phyloP scores from a whole-genome alignment of 805 yeast genomes.

The Allodekkera sacchari region DNA sequence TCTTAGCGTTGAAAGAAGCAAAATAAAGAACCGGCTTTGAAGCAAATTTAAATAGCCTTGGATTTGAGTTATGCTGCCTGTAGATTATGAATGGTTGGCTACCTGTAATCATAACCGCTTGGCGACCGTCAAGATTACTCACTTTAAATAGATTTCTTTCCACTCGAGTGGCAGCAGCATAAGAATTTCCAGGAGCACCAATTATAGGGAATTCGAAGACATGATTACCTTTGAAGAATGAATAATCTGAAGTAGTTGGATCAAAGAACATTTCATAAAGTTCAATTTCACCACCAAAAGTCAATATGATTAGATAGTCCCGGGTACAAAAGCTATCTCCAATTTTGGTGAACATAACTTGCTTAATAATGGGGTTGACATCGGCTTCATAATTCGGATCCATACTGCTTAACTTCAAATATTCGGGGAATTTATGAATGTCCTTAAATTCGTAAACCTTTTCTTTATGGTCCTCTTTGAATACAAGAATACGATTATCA shows the following conservation, averaged over 20 bases:
- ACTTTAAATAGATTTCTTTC: slow-evolving; percentile 62
- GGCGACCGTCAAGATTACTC: slow-evolving; percentile 47
- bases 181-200: slow-evolving; percentile 78
- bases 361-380: slow-evolving; percentile 71
- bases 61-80: slow-evolving; percentile 56
- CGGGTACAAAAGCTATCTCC: slow-evolving; percentile 51
- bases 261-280: slow-evolving; percentile 53
- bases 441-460: slow-evolving; percentile 45
- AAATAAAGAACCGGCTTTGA: slow-evolving; percentile 59
- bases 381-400: slow-evolving; percentile 39
- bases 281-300: slow-evolving; percentile 74
- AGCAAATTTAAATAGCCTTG: slow-evolving; percentile 60
- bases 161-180: slow-evolving; percentile 55
- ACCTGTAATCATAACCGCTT: slow-evolving; percentile 66
- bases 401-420: slow-evolving; percentile 35
- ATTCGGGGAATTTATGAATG: slow-evolving; percentile 38
- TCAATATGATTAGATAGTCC: slow-evolving; percentile 61
- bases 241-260: slow-evolving; percentile 27
- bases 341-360: slow-evolving; percentile 50
- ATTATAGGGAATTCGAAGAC: slow-evolving; percentile 39
- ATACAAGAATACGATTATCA: slow-evolving; percentile 63
- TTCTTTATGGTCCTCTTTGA: slow-evolving; percentile 46
- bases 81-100: slow-evolving; percentile 58
- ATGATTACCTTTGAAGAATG: slow-evolving; percentile 35
- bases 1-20: slow-evolving; percentile 36